These are phyloP conservation scores for Rhexocercosporidium sp. DNA, from an alignment of 2,329 filamentous ascomycete species.

Conservation along the genomic window DNA sequence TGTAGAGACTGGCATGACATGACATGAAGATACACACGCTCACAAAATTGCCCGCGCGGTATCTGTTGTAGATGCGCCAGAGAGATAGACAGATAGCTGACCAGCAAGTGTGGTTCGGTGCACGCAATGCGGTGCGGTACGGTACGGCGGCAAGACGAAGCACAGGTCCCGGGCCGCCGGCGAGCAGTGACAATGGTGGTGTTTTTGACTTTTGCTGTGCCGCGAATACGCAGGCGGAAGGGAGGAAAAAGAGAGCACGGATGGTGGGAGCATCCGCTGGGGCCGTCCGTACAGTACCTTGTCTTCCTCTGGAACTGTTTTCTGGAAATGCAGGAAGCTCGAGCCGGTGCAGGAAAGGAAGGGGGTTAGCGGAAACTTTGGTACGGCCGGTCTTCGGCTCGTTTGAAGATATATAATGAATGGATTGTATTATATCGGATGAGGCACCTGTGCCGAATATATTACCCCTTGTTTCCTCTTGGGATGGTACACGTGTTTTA, in stretches of 20 bases:
- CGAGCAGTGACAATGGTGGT: not conserved
- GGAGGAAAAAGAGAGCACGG: not conserved
- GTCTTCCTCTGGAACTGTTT: not conserved
- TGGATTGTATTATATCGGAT: not conserved
- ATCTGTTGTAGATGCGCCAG: not conserved
- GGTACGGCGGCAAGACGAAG: not conserved
- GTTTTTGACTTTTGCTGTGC: not conserved
- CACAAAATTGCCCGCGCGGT: too few species aligned
- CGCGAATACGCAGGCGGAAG: not conserved
- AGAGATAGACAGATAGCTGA: not conserved
- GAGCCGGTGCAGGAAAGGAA: not conserved
- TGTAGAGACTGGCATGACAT: constrained; percentile 5
- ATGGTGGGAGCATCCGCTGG: not conserved
- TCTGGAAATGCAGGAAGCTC: not conserved
- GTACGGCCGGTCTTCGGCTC: not conserved
- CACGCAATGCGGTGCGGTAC: not conserved
- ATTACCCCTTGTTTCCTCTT: not conserved
- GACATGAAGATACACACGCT: too few species aligned
- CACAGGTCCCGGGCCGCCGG: not conserved
- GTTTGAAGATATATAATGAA: not conserved
- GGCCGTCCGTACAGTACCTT: not conserved
- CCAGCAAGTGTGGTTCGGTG: not conserved
- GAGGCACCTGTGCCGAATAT: not conserved
- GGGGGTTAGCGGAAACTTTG: not conserved
- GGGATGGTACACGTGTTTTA: not conserved